Evolutionary conservation across 2,329 filamentous ascomycete species (phyloP), one percentile per base, ranked within the genome.

Genomic region (Exophiala sp.): DNA sequence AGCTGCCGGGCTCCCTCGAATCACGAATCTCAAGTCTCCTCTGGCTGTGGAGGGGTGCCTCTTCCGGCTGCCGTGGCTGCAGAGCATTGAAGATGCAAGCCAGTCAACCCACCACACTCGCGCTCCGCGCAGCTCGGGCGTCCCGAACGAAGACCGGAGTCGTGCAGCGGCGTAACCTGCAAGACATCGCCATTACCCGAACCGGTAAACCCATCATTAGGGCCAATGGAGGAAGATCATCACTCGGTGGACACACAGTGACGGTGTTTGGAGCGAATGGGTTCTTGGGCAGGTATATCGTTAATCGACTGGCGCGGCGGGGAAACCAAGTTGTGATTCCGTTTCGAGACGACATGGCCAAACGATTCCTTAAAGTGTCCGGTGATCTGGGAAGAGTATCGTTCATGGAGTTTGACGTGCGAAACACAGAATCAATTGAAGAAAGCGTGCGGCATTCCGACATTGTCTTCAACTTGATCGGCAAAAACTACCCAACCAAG

Each of bases 201-300:
- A 98, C 93, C 51, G 93, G 93, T 70, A 96, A 95, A 77, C 91
- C 93, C 56, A 90, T 97, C 63, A 74, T 97, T 66, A 85, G 89
- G 65, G 77, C 85, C 50, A 82, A 90, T 66, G 91, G 91, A 73
- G 93, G 93, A 76, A 84, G 91, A 87, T 94, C 72, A 72, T 81
- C 68, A n/a, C 55, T 61, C 58, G 55, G 70, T 88, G 91, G 91
- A 60, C 89, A 97, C 73, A 96, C 90, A 57, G 91, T 87, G 55
- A 98, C 93, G 52, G 91, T 98, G 64, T 98, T 98, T 73, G 93
- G 93, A 72, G 93, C 93, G 65, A 96, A 90, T 55, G 93, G 93
- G 58, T 91, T 95, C 69, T 75, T 98, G 48, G 93, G 93, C 66
- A 83, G 93, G 67, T 98, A 98, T 70, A 95, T 98, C 66, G 93